Conservation (phyloP, 2,329 filamentous ascomycete species). For the Colletotrichum limetticola region DNA sequence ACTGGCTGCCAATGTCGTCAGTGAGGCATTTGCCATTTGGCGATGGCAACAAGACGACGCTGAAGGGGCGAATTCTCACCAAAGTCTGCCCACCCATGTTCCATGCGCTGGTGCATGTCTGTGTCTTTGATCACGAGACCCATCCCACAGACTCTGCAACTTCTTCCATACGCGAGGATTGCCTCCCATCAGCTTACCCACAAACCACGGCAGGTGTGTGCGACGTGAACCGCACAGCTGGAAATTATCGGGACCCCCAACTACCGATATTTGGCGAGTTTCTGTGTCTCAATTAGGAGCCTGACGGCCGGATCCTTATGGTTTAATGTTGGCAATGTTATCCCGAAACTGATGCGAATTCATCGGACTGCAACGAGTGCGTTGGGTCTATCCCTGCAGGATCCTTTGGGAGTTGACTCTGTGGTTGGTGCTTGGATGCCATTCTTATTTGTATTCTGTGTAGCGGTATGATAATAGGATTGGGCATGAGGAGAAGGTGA, state of each 20-base stretch:
- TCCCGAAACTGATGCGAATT: conserved; percentile 2
- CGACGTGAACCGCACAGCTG: background rate
- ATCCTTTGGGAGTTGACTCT: background rate
- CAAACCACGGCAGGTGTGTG: background rate
- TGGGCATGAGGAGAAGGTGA: background rate
- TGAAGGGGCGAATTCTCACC: conserved; percentile 6
- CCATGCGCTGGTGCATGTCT: conserved; percentile 4
- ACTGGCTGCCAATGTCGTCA: conserved; percentile 28
- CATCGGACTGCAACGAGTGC: background rate
- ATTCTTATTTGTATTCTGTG: background rate
- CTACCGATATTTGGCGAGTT: conserved; percentile 13
- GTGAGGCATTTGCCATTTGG: conserved; percentile 30
- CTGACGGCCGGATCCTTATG: background rate
- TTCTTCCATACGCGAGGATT: background rate
- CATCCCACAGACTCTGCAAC: background rate
- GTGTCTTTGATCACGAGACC: conserved; percentile 27
- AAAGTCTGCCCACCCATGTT: background rate
- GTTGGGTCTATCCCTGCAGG: conserved; percentile 16
- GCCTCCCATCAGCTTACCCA: background rate
- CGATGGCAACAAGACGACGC: conserved; percentile 12
- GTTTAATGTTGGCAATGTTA: background rate
- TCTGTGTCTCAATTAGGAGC: conserved; percentile 9
- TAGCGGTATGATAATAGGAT: background rate
- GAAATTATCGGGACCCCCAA: conserved; percentile 14
- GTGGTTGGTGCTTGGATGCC: background rate